Evolutionary conservation across 2,329 filamentous ascomycete genomes (phyloP).

Genomic region (Juglanconis oblonga): DNA sequence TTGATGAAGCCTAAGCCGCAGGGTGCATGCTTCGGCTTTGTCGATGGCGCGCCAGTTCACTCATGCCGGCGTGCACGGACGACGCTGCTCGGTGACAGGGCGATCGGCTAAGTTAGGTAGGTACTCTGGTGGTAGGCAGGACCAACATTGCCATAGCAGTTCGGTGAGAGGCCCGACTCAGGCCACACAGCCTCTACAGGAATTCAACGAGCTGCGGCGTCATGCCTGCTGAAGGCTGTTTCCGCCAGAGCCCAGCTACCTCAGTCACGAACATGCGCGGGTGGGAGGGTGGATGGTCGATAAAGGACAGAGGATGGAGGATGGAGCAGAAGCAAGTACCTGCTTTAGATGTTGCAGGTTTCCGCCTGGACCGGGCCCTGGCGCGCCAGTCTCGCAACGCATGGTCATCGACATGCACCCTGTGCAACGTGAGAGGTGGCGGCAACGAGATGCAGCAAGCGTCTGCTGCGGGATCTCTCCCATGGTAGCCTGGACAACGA

Average conservation of each 20-base stretch:
- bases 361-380: not conserved
- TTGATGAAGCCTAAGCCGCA: too few species aligned
- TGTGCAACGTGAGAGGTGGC: not conserved
- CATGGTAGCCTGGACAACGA: not conserved
- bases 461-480: not conserved
- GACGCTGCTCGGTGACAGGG: not conserved
- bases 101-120: not conserved
- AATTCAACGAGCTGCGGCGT: too few species aligned
- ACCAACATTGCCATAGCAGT: too few species aligned
- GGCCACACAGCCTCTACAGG: not conserved
- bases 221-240: too few species aligned
- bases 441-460: constrained; percentile 4
- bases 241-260: too few species aligned
- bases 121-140: too few species aligned
- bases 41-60: not conserved
- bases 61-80: not conserved
- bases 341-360: not conserved
- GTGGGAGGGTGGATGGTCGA: not conserved
- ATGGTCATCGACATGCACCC: not conserved
- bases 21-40: too few species aligned
- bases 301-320: not conserved
- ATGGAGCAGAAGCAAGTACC: not conserved
- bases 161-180: not conserved
- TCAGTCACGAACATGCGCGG: not conserved
- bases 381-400: not conserved